Percentiles rank a stretch among this genome's conserved stretches.
These are phyloP conservation scores for Saccharomycopsis amapae DNA, from an alignment of 805 yeast species.

Conservation along the genomic window DNA sequence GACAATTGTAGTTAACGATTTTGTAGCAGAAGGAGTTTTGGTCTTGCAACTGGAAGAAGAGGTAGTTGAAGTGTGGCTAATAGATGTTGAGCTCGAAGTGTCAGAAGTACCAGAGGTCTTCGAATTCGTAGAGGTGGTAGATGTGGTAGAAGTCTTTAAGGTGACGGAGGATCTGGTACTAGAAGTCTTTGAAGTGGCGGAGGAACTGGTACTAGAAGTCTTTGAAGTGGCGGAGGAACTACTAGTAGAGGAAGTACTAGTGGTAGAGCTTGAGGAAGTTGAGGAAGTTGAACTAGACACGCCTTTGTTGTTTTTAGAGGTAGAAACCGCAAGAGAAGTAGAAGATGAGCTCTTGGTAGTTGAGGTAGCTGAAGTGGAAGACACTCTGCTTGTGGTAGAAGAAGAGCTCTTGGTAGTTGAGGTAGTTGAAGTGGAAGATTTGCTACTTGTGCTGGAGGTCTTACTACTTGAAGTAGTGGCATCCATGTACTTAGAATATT, in stretches of 20 bases:
- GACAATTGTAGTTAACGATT: not conserved
- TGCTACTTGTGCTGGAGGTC: not conserved
- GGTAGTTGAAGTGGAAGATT: conserved; percentile 1
- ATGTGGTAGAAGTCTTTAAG: not conserved
- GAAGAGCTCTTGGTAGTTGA: conserved; percentile 2
- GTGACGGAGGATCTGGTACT: not conserved
- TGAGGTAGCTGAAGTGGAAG: conserved; percentile 1
- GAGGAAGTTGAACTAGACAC: not conserved
- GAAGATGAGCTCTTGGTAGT: not conserved
- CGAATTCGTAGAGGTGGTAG: conserved; percentile 4
- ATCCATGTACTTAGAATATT: conserved; percentile 4
- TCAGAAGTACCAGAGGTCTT: conserved; percentile 2
- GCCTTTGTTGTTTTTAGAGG: not conserved
- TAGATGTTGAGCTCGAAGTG: not conserved
- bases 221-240: not conserved
- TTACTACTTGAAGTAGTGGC: not conserved
- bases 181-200: not conserved
- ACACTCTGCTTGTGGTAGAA: not conserved
- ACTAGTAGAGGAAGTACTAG: conserved; percentile 3
- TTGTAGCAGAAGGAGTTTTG: not conserved
- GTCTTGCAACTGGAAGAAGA: not conserved
- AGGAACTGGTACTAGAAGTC: not conserved
- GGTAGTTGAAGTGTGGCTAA: conserved; percentile 1
- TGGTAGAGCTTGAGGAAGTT: conserved; percentile 1
- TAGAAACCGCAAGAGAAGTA: conserved; percentile 3